Conservation (phyloP, 2,329 filamentous ascomycete genomes). For the Neofusicoccum umdonicola region DNA sequence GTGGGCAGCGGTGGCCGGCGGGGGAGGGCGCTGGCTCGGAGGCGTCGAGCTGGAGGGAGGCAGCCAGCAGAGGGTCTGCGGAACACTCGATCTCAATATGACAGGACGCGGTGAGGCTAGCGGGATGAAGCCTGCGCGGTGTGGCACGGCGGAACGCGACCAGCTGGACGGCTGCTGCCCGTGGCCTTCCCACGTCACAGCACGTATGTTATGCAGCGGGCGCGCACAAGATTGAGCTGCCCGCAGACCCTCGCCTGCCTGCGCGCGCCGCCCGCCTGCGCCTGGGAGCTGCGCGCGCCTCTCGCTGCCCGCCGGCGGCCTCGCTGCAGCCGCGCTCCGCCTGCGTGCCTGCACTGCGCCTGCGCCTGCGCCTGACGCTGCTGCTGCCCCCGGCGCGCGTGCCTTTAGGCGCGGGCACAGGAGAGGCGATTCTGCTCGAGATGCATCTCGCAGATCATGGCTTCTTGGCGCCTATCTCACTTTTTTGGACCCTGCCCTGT, state of each 20-base stretch:
- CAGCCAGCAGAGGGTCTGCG: background rate
- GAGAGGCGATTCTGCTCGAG: constrained; percentile 16
- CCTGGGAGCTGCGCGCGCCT: background rate
- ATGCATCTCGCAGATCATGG: constrained; percentile 18
- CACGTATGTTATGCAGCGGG: constrained; percentile 9
- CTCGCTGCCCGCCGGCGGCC: background rate
- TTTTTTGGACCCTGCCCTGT: constrained; percentile 19
- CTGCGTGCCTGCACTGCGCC: background rate
- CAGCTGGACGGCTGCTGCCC: background rate
- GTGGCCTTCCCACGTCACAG: constrained; percentile 5
- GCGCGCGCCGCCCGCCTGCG: background rate
- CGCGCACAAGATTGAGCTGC: background rate
- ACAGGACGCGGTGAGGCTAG: constrained; percentile 3
- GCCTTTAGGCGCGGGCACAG: constrained; percentile 1
- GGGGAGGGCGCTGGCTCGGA: constrained; percentile 18
- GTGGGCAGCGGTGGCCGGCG: constrained; percentile 24
- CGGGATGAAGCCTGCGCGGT: background rate
- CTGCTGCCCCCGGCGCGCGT: background rate
- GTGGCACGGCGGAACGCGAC: constrained; percentile 2
- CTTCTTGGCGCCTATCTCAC: constrained; percentile 17
- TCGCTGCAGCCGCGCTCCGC: background rate
- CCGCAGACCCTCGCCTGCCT: background rate
- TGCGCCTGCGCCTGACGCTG: background rate
- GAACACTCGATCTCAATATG: background rate
- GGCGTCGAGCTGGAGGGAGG: constrained; percentile 18